These are phyloP conservation scores for Pythium utonaiense DNA, from an alignment of 352 stramenopile genomes.

Conservation along the genomic window DNA sequence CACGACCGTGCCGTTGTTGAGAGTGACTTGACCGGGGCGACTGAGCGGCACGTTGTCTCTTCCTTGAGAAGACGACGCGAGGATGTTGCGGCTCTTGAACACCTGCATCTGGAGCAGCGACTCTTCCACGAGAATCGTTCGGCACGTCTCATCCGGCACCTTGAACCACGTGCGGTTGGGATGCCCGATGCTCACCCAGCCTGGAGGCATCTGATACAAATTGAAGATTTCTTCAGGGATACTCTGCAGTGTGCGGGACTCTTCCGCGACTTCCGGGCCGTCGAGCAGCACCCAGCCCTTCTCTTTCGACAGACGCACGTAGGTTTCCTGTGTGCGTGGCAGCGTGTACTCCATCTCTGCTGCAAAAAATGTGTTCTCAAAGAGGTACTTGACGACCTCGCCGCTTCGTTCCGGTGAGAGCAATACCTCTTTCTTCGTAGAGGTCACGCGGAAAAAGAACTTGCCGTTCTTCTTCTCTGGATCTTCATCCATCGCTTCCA, in stretches of 20 bases:
- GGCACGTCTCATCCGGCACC: slow-evolving; percentile 63
- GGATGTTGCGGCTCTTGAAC: slow-evolving; percentile 63
- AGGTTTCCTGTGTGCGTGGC: slow-evolving; percentile 66
- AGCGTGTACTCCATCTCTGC: slow-evolving; percentile 83
- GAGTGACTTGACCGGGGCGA: slow-evolving; percentile 40
- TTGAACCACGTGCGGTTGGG: slow-evolving; percentile 84
- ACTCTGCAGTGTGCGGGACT: slow-evolving; percentile 40
- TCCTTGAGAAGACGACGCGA: slow-evolving; percentile 70
- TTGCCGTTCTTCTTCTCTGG: slow-evolving; percentile 77
- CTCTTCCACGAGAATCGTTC: slow-evolving; percentile 66
- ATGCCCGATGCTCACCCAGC: slow-evolving; percentile 75
- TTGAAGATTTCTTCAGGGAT: slow-evolving; percentile 79
- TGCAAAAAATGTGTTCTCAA: slow-evolving; percentile 64
- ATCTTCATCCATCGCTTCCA: slow-evolving; percentile 69
- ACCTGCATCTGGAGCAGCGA: slow-evolving; percentile 71
- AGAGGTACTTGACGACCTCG: slow-evolving; percentile 61
- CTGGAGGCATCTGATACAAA: slow-evolving; percentile 68
- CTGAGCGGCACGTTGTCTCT: slow-evolving; percentile 64
- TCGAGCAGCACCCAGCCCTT: slow-evolving; percentile 77
- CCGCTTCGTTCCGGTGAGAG: slow-evolving; percentile 66
- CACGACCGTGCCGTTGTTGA: slow-evolving; percentile 44
- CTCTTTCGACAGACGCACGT: slow-evolving; percentile 69
- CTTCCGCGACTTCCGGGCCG: slow-evolving; percentile 10
- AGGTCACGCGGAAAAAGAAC: slow-evolving; percentile 77
- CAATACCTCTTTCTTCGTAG: slow-evolving; percentile 67